These are phyloP conservation scores for Saccharum officinarum DNA, from an alignment of 176 grass and related monocot genomes.

Conservation along the genomic window DNA sequence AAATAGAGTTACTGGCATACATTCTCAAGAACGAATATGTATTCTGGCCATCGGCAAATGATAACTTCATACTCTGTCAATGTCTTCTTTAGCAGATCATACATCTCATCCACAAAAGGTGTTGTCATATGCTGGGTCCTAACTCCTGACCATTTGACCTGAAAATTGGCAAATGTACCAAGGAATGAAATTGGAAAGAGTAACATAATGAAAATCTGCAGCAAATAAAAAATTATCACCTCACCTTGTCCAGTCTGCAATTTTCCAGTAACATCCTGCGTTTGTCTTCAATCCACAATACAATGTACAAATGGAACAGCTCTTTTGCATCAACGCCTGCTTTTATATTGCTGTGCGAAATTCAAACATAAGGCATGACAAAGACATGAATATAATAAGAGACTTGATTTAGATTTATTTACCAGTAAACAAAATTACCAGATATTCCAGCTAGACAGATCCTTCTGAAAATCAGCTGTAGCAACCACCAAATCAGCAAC, in stretches of 20 bases:
- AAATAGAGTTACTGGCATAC: conserved; percentile 48
- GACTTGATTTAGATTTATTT: conserved; percentile 6
- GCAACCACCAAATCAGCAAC: conserved; percentile 93
- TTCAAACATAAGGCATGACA: conserved; percentile 23
- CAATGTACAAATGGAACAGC: conserved; percentile 96
- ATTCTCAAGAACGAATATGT: conserved; percentile 93
- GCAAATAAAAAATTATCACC: conserved; percentile 15
- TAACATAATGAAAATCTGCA: conserved; percentile 14
- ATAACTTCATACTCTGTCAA: conserved; percentile 95
- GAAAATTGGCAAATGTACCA: conserved; percentile 30
- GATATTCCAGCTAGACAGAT: conserved; percentile 93
- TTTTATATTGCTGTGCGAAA: conserved; percentile 70
- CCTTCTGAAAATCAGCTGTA: conserved; percentile 93
- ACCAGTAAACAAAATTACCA: conserved; percentile 51
- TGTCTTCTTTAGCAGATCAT: conserved; percentile 76
- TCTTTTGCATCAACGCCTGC: conserved; percentile 97
- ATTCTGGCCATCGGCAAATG: conserved; percentile 97
- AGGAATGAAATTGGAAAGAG: conserved; percentile 7
- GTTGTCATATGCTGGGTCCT: conserved; percentile 93
- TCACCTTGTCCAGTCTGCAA: conserved; percentile 92
- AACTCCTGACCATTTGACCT: conserved; percentile 99
- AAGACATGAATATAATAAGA: not conserved
- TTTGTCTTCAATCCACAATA: conserved; percentile 98
- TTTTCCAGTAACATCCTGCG: conserved; percentile 76
- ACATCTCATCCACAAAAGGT: conserved; percentile 97